A percentile compares a stretch with the other conserved stretches of the same genome.
Evolutionary conservation across 805 yeast species (phyloP).

Genomic region (Yarrowia sp.): DNA sequence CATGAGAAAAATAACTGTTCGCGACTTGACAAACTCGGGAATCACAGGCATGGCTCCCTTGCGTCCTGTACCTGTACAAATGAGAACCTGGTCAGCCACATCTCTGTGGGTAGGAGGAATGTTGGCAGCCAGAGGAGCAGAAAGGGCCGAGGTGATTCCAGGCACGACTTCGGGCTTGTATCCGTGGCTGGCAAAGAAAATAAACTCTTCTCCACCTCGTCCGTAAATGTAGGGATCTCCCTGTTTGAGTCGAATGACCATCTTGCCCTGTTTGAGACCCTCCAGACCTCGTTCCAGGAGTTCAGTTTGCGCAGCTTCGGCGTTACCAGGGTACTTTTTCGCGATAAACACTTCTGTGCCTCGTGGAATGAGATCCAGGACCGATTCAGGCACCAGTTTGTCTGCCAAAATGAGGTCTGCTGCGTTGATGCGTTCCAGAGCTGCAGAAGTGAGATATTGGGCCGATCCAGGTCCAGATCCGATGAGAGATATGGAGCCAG

Average conservation of each 20-base stretch:
- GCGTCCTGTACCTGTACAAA: conserved; percentile 93
- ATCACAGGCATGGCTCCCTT: conserved; percentile 74
- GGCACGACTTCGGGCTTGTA: conserved; percentile 72
- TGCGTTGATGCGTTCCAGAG: conserved; percentile 65
- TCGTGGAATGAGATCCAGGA: conserved; percentile 74
- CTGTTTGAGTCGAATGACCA: conserved; percentile 86
- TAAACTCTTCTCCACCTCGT: conserved; percentile 89
- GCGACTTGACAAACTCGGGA: conserved; percentile 65
- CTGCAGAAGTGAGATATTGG: conserved; percentile 78
- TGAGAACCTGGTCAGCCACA: conserved; percentile 85
- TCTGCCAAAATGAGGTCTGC: conserved; percentile 89
- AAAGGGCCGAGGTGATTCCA: conserved; percentile 84
- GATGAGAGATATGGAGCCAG: conserved; percentile 71
- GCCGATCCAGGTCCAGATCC: conserved; percentile 95
- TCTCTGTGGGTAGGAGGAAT: conserved; percentile 92
- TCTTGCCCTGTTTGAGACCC: conserved; percentile 60
- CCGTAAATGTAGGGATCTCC: conserved; percentile 98
- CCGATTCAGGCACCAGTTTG: conserved; percentile 86
- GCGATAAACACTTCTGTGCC: conserved; percentile 79
- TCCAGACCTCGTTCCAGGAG: conserved; percentile 67
- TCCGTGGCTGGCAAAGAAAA: conserved; percentile 65
- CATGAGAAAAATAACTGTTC: conserved; percentile 89
- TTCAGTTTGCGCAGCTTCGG: conserved; percentile 89
- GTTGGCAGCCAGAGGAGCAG: conserved; percentile 76
- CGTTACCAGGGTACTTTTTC: conserved; percentile 93